Conservation (phyloP, 2,329 filamentous ascomycete genomes). For the Myriosclerotinia scirpicola region DNA sequence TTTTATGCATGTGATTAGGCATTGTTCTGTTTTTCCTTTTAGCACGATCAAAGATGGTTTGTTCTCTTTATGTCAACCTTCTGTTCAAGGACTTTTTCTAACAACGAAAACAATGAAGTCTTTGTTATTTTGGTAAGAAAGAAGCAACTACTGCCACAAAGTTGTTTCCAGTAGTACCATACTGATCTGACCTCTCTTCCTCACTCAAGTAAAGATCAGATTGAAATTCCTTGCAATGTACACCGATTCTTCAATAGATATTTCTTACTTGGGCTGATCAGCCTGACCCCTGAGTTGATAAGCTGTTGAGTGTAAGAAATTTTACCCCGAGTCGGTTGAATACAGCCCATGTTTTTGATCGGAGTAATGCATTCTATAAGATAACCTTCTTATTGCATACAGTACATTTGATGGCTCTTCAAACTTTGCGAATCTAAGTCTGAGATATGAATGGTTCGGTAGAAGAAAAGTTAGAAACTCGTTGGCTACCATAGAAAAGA, state of each 20-base stretch:
- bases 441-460: not conserved
- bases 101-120: conserved; percentile 4
- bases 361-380: not conserved
- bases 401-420: not conserved
- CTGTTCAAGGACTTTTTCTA: not conserved
- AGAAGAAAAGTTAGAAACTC: not conserved
- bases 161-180: no score
- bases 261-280: not conserved
- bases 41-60: not conserved
- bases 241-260: no score
- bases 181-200: no score
- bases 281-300: not conserved
- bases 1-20: not conserved
- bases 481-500: not conserved
- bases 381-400: not conserved
- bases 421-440: not conserved
- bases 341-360: not conserved
- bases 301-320: not conserved
- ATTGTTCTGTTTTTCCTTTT: not conserved
- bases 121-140: not conserved
- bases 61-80: not conserved
- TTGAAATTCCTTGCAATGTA: not conserved
- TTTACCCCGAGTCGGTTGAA: not conserved
- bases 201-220: no score
- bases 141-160: not conserved